These are phyloP conservation scores for Salix exigua DNA, from an alignment of 345 rosid species.

Conservation along the genomic window DNA sequence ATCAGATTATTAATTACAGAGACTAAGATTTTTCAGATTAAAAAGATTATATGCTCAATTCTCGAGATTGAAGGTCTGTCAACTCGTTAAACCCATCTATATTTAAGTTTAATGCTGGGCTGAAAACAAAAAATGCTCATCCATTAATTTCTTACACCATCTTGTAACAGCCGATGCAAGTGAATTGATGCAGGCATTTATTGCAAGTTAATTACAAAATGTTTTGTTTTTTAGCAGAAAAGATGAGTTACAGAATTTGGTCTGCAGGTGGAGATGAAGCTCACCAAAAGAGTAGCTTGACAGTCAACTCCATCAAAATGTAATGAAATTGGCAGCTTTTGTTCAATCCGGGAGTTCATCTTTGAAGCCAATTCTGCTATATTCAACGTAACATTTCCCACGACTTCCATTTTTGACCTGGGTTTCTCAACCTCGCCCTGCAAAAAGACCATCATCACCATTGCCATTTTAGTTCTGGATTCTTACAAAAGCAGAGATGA, in stretches of 20 bases:
- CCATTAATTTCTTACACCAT: too few relatives aligned
- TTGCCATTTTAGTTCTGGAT: neutral
- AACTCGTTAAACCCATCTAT: too few relatives aligned
- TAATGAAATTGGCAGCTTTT: conserved; percentile 25
- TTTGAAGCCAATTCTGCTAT: conserved; percentile 27
- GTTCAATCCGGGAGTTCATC: conserved; percentile 15
- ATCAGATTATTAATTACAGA: too few relatives aligned
- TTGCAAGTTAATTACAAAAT: too few relatives aligned
- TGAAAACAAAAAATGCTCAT: too few relatives aligned
- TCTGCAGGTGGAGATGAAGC: neutral
- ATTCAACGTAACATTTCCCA: conserved; percentile 27
- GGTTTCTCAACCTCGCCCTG: conserved; percentile 24
- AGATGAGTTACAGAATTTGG: neutral
- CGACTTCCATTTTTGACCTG: conserved; percentile 7
- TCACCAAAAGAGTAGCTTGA: conserved; percentile 33
- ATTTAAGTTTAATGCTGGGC: too few relatives aligned
- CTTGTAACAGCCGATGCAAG: too few relatives aligned
- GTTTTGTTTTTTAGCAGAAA: too few relatives aligned
- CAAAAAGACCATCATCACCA: neutral
- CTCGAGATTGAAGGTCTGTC: too few relatives aligned
- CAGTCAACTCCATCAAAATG: conserved; percentile 7
- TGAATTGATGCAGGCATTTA: too few relatives aligned
- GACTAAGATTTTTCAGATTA: too few relatives aligned
- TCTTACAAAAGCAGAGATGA: neutral
- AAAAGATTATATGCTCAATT: too few relatives aligned